Conservation (phyloP, 352 stramenopile genomes). For the Pythium apleroticum region DNA sequence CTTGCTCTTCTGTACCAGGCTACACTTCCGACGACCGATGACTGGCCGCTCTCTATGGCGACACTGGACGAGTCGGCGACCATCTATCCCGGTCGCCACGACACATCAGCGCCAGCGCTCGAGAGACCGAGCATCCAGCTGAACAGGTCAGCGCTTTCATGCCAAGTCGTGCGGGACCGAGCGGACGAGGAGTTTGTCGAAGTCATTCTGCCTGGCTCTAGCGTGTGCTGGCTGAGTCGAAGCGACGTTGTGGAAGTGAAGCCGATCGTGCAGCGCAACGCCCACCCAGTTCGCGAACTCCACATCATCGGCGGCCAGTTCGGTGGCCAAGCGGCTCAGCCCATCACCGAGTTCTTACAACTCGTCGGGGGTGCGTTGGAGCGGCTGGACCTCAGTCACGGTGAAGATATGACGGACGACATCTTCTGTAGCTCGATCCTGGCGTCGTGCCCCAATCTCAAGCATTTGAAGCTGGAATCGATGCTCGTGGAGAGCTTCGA, state of each 20-base stretch:
- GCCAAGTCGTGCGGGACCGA: constrained; percentile 15
- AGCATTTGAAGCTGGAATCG: background rate
- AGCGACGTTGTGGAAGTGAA: constrained; percentile 11
- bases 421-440: constrained; percentile 7
- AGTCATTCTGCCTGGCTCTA: constrained; percentile 14
- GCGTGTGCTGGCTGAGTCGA: constrained; percentile 16
- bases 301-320: background rate
- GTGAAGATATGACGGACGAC: background rate
- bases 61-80: too few relatives aligned
- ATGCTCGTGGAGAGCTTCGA: background rate
- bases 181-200: constrained; percentile 14
- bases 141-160: constrained; percentile 4
- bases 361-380: constrained; percentile 15
- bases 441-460: constrained; percentile 14
- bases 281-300: constrained; percentile 8
- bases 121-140: background rate
- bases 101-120: too few relatives aligned
- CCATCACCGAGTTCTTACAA: constrained; percentile 7
- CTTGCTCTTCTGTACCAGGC: too few relatives aligned
- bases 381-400: background rate
- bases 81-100: too few relatives aligned
- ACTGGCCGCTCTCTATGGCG: too few relatives aligned
- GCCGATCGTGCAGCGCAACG: background rate
- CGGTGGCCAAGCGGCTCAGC: background rate
- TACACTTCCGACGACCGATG: too few relatives aligned